Evolutionary conservation across 2,329 filamentous ascomycete genomes (phyloP).

Genomic region (Sporothrix brunneoviolacea): DNA sequence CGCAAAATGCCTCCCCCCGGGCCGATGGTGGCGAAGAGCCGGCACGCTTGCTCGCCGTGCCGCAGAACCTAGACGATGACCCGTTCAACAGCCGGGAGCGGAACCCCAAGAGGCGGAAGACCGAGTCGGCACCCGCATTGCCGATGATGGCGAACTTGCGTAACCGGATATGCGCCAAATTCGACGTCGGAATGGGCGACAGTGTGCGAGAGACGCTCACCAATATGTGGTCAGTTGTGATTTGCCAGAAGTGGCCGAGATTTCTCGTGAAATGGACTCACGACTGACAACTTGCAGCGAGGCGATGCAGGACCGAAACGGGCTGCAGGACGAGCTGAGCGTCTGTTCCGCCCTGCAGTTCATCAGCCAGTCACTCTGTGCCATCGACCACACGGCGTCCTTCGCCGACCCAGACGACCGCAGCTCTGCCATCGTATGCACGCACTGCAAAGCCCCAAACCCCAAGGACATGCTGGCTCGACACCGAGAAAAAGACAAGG

Average conservation of each 20-base stretch:
- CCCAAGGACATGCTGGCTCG: not conserved
- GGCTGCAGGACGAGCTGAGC: not conserved
- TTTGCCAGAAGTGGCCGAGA: too few species aligned
- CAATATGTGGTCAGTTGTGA: conserved; percentile 13
- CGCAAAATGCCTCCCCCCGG: conserved; percentile 8
- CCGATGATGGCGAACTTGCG: conserved; percentile 1
- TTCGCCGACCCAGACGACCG: conserved; percentile 10
- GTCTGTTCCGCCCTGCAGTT: conserved; percentile 5
- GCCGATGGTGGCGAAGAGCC: conserved; percentile 6
- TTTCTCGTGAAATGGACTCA: too few species aligned
- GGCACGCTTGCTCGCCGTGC: not conserved
- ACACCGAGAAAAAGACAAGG: conserved; percentile 6
- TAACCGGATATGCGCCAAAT: conserved; percentile 6
- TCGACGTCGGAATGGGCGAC: conserved; percentile 4
- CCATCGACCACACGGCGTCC: conserved; percentile 1
- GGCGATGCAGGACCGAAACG: not conserved
- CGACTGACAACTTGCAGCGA: conserved; percentile 4
- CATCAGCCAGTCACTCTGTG: conserved; percentile 13
- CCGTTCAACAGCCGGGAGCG: conserved; percentile 8
- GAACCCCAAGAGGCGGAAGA: conserved; percentile 15
- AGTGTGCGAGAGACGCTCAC: conserved; percentile 4
- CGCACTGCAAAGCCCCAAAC: conserved; percentile 5
- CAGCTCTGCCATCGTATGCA: conserved; percentile 9
- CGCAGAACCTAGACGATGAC: conserved; percentile 9
- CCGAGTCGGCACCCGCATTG: not conserved